These are phyloP conservation scores for Blastobotrys terrestris DNA, from an alignment of 805 yeast genomes.

Conservation along the genomic window DNA sequence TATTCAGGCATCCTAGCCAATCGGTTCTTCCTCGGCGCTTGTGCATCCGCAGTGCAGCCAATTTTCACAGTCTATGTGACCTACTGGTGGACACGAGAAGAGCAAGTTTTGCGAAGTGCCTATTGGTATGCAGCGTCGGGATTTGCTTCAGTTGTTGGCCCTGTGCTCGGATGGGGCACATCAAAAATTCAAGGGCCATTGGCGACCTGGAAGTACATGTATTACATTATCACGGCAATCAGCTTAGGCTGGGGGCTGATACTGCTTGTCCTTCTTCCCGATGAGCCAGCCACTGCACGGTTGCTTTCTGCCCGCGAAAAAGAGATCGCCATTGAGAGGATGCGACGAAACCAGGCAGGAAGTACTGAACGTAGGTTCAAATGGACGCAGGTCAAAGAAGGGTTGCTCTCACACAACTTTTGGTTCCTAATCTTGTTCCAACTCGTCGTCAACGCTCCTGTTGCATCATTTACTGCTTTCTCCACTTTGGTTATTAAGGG, in stretches of 20 bases:
- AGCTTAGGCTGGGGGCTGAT: conserved; percentile 37
- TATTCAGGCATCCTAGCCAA: conserved; percentile 21
- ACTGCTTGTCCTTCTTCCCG: conserved; percentile 41
- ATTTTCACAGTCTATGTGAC: conserved; percentile 11
- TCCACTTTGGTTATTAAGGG: conserved; percentile 38
- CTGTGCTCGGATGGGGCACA: conserved; percentile 40
- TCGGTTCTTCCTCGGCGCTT: conserved; percentile 13
- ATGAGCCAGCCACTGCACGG: conserved; percentile 47
- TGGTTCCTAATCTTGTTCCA: conserved; percentile 32
- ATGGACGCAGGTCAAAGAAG: conserved; percentile 41
- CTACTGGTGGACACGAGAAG: conserved; percentile 9
- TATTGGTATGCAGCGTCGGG: conserved; percentile 24
- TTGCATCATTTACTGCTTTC: conserved; percentile 39
- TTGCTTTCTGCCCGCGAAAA: conserved; percentile 44
- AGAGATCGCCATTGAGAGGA: conserved; percentile 41
- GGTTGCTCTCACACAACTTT: conserved; percentile 41
- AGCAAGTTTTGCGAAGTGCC: conserved; percentile 10
- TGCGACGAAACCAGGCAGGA: conserved; percentile 33
- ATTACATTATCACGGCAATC: conserved; percentile 43
- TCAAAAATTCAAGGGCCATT: conserved; percentile 39
- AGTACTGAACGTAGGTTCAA: conserved; percentile 43
- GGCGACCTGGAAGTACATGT: conserved; percentile 44
- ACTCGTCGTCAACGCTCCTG: conserved; percentile 26
- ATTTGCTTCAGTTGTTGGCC: conserved; percentile 32
- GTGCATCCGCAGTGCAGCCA: conserved; percentile 12